Evolutionary conservation across 2,329 filamentous ascomycete genomes (phyloP).

Genomic region (Helicocarpus griseus): DNA sequence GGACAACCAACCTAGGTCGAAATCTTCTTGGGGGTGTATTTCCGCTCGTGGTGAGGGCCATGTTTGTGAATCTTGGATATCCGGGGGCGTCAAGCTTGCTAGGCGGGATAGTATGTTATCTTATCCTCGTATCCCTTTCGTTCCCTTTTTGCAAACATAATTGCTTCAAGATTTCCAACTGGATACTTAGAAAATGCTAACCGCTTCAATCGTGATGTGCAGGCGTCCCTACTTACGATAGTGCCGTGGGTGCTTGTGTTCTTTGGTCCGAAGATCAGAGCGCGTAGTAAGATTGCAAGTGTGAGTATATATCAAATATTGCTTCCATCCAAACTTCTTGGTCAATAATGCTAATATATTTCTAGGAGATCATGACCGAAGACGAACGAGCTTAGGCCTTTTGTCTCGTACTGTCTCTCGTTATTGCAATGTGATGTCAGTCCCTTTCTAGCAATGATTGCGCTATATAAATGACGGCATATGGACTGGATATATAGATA

Average conservation of each 20-base stretch:
- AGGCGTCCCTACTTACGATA: conserved; percentile 52
- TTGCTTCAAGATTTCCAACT: conserved; percentile 11
- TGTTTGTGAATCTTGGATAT: conserved; percentile 66
- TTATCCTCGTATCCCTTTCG: background rate
- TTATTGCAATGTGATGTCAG: too few relatives aligned
- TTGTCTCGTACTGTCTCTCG: too few relatives aligned
- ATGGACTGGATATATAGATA: too few relatives aligned
- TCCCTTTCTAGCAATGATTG: background rate
- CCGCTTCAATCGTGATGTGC: background rate
- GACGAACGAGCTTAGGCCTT: too few relatives aligned
- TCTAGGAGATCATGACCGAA: conserved; percentile 9
- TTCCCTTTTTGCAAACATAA: background rate
- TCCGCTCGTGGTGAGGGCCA: conserved; percentile 61
- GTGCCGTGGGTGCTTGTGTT: conserved; percentile 84
- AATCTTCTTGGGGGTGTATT: conserved; percentile 77
- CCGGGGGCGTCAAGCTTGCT: conserved; percentile 63
- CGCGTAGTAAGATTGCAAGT: conserved; percentile 65
- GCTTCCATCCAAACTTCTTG: conserved; percentile 11
- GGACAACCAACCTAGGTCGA: conserved; percentile 33
- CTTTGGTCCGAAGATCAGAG: conserved; percentile 65
- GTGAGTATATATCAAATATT: conserved; percentile 25
- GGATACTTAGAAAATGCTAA: background rate
- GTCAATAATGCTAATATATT: background rate
- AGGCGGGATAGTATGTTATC: conserved; percentile 54
- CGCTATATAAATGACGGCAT: too few relatives aligned